These are phyloP conservation scores for Melampsora americana DNA, from an alignment of 1,284 basidiomycete species.

Conservation along the genomic window DNA sequence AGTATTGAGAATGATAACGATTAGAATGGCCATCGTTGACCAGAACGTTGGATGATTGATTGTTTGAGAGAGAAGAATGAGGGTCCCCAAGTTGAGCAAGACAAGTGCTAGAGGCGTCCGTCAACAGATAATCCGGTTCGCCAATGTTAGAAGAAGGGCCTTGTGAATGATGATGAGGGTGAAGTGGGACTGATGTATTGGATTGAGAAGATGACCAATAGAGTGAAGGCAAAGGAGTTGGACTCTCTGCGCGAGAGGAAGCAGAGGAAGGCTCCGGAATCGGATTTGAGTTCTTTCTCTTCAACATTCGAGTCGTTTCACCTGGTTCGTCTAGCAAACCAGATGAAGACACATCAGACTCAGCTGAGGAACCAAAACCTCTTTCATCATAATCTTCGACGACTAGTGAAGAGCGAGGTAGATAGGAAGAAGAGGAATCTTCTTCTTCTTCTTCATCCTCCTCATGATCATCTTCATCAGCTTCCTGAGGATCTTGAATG, in stretches of 20 bases:
- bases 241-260: neutral
- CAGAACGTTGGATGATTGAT: conserved; percentile 15
- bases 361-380: conserved; percentile 19
- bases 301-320: conserved; percentile 15
- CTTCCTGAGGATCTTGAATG: too few relatives aligned
- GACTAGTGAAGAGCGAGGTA: conserved; percentile 1
- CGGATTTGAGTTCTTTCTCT: conserved; percentile 20
- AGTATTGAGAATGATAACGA: conserved; percentile 15
- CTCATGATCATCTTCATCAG: neutral
- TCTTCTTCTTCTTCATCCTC: conserved; percentile 16
- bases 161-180: conserved; percentile 1
- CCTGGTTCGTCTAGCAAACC: neutral
- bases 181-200: conserved; percentile 2
- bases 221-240: neutral
- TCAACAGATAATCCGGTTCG: neutral
- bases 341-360: conserved; percentile 31
- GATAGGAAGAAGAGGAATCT: neutral
- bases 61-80: neutral
- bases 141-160: neutral
- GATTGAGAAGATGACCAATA: neutral
- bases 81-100: neutral
- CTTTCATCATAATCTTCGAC: conserved; percentile 28
- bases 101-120: conserved; percentile 5
- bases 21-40: conserved; percentile 6
- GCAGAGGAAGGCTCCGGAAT: neutral